Percentiles rank a stretch among this genome's conserved stretches.
Evolutionary conservation across 176 grass and related monocot genomes (phyloP).

Genomic region (Urochloa ruziziensis): DNA sequence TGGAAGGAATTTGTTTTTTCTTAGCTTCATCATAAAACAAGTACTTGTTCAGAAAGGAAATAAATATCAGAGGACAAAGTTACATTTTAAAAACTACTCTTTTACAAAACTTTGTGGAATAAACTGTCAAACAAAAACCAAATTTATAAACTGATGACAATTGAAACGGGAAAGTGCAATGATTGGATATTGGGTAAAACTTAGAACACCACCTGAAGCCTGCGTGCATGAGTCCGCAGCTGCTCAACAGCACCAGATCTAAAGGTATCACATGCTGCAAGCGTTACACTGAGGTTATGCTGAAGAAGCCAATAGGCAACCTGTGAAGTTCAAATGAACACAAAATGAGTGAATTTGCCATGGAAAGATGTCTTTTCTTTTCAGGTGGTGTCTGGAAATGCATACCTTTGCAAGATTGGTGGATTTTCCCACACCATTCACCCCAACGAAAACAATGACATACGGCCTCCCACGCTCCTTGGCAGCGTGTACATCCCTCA

Average conservation of each 20-base stretch:
- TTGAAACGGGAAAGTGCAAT: neutral
- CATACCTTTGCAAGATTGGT: conserved; percentile 92
- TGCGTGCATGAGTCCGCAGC: conserved; percentile 68
- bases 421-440: conserved; percentile 98
- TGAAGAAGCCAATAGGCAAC: conserved; percentile 96
- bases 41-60: neutral
- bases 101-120: neutral
- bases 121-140: neutral
- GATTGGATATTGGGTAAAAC: neutral
- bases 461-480: conserved; percentile 95
- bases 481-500: conserved; percentile 89
- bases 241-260: conserved; percentile 98
- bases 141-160: neutral
- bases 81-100: neutral
- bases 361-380: neutral
- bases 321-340: conserved; percentile 34
- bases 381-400: neutral
- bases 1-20: neutral
- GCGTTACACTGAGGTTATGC: conserved; percentile 86
- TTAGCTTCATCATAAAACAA: neutral
- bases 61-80: neutral
- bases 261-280: conserved; percentile 93
- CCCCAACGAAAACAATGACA: conserved; percentile 92
- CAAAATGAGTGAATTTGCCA: neutral
- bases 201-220: conserved; percentile 66